Percentiles rank a stretch among this genome's conserved stretches.
Evolutionary conservation across 441 rosid genomes (phyloP).

Genomic region (Hypseocharis bilobata): DNA sequence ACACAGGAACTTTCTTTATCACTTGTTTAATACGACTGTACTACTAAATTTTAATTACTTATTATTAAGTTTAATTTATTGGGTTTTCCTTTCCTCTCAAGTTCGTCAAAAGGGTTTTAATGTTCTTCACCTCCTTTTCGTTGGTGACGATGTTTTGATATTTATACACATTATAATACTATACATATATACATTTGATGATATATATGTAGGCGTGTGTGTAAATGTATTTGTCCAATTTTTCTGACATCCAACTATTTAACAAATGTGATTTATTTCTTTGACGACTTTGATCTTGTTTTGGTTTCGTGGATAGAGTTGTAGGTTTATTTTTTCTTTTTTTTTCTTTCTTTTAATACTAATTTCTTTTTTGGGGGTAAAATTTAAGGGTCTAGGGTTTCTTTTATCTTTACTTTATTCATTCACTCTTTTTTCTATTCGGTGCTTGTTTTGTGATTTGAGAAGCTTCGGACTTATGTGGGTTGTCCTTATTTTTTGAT

Average conservation of each 20-base stretch:
- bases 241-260: conserved; percentile 1
- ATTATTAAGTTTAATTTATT: neutral
- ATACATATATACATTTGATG: neutral
- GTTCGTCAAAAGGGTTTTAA: neutral
- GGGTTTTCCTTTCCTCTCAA: neutral
- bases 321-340: neutral
- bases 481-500: neutral
- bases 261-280: neutral
- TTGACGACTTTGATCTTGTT: neutral
- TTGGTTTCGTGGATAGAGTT: neutral
- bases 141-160: neutral
- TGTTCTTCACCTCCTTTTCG: conserved; percentile 3
- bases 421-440: neutral
- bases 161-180: neutral
- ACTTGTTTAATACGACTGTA: neutral
- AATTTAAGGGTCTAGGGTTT: conserved; percentile 2
- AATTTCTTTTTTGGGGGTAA: neutral
- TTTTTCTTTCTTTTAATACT: neutral
- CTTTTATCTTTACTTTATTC: neutral
- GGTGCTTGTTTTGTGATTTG: conserved; percentile 1
- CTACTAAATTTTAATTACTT: neutral
- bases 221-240: neutral
- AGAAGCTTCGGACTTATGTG: neutral
- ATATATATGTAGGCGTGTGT: no score
- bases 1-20: no score